Percentiles rank a stretch among this genome's conserved stretches.
Evolutionary conservation across 1,284 basidiomycete species (phyloP).

Genomic region (Golubevia sp.): DNA sequence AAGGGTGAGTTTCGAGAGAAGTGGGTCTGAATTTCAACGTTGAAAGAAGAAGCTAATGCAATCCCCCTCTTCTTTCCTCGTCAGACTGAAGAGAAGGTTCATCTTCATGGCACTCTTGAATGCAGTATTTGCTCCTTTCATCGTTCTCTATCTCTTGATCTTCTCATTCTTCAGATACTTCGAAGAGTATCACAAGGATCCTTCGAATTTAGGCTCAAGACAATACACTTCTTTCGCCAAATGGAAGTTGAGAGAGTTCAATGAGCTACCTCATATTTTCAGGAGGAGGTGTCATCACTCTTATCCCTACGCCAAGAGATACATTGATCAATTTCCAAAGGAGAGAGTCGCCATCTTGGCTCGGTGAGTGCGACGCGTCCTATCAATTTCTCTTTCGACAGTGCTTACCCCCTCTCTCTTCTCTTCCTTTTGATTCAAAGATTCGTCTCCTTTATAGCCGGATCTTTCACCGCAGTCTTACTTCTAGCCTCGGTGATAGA

Average conservation of each 20-base stretch:
- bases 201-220: conserved; percentile 86
- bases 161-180: conserved; percentile 99
- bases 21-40: background rate
- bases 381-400: background rate
- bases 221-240: conserved; percentile 91
- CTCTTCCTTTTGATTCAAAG: conserved; percentile 63
- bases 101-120: conserved; percentile 96
- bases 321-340: conserved; percentile 96
- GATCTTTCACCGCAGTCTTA: conserved; percentile 93
- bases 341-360: conserved; percentile 86
- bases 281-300: conserved; percentile 81
- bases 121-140: conserved; percentile 92
- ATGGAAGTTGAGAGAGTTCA: conserved; percentile 99
- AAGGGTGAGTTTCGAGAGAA: conserved; percentile 70
- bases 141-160: conserved; percentile 92
- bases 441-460: conserved; percentile 92
- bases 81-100: conserved; percentile 79
- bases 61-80: conserved; percentile 1
- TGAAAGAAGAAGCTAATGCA: too few species aligned
- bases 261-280: conserved; percentile 94
- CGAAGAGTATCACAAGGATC: conserved; percentile 98
- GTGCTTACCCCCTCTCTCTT: background rate
- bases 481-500: conserved; percentile 87
- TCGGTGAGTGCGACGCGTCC: conserved; percentile 68
- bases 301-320: conserved; percentile 86